phyloP scores from a whole-genome alignment of 257 asterid genomes.

The Euphrasia confusa region DNA sequence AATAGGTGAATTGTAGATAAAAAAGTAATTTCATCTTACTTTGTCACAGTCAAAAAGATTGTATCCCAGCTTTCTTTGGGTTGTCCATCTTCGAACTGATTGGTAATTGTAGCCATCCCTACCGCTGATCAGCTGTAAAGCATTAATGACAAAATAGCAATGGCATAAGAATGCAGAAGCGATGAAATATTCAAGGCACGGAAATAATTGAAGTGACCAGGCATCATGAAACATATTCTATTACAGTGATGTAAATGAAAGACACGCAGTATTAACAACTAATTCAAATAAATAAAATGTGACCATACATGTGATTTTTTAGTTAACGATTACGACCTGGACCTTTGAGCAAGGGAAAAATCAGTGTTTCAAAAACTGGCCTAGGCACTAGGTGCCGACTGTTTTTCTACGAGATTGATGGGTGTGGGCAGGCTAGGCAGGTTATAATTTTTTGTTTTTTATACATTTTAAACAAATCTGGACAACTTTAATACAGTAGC shows the following conservation, averaged over 20 bases:
- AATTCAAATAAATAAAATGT: not conserved
- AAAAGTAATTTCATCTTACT: conserved; percentile 33
- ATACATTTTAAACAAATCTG: conserved; percentile 17
- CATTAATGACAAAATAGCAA: conserved; percentile 22
- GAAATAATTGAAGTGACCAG: not conserved
- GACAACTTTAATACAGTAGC: not conserved
- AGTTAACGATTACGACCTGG: not conserved
- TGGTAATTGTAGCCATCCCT: conserved; percentile 56
- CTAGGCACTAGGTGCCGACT: too few species aligned
- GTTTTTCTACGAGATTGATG: too few species aligned
- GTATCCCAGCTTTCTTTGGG: conserved; percentile 80
- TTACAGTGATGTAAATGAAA: not conserved
- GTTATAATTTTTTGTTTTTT: too few species aligned
- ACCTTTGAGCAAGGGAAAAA: not conserved
- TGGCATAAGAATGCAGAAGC: not conserved
- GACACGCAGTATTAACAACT: not conserved
- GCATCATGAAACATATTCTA: not conserved
- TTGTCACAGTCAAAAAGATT: conserved; percentile 81
- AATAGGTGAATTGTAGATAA: not conserved
- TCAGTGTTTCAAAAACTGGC: too few species aligned
- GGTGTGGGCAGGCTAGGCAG: too few species aligned
- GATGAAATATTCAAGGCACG: not conserved
- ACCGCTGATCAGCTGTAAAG: conserved; percentile 36
- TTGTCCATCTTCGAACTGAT: conserved; percentile 91
- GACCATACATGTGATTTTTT: not conserved